Conservation (phyloP, 345 rosid species). For the Psidium guajava region DNA sequence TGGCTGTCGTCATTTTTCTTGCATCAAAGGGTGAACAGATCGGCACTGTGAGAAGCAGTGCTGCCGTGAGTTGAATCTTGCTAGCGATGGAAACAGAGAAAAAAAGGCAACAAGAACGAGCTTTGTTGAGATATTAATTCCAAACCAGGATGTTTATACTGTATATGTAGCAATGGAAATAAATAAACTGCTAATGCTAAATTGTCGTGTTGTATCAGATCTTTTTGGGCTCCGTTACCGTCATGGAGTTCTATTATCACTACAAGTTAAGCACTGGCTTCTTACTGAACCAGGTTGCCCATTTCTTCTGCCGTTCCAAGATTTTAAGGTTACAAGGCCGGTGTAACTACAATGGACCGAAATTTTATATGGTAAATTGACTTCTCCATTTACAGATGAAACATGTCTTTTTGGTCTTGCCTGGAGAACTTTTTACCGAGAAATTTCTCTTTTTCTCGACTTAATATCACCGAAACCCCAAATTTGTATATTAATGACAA, state of each 20-base stretch:
- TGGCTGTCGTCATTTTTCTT: not conserved
- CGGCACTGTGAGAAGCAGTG: not conserved
- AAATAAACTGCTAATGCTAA: not conserved
- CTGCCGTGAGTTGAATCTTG: not conserved
- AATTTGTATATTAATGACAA: no score
- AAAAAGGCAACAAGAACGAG: not conserved
- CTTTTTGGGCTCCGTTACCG: not conserved
- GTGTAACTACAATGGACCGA: not conserved
- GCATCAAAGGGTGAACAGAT: not conserved
- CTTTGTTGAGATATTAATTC: not conserved
- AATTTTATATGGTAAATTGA: no score
- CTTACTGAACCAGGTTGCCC: not conserved
- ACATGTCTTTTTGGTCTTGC: no score
- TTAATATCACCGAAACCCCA: no score
- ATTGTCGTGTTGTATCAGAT: not conserved
- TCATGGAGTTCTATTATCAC: not conserved
- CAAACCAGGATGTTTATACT: not conserved
- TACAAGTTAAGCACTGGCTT: not conserved
- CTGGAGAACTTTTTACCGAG: no score
- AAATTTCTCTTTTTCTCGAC: no score
- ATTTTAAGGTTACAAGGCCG: not conserved
- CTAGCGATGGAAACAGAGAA: not conserved
- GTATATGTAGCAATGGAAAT: not conserved
- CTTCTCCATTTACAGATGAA: no score
- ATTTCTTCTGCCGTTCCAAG: not conserved